Evolutionary conservation across 441 rosid species (phyloP), one percentile per base, ranked within the genome.

Genomic region (Oxalis stricta): DNA sequence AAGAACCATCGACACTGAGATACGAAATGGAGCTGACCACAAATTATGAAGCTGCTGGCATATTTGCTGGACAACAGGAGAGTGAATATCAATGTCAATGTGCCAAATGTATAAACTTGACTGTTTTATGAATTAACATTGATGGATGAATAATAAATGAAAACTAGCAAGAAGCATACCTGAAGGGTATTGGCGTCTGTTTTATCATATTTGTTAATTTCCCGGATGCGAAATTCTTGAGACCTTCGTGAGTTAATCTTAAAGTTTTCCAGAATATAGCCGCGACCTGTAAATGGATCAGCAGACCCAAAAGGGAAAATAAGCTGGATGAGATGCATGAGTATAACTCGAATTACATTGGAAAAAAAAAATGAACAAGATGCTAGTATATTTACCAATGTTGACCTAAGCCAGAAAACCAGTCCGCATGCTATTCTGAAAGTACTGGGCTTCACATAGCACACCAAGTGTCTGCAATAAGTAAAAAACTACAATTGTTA

Each of bases 21-120:
- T 89, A 20, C 97, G 85, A 53, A 89, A 84, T 18, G 97, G 97
- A 44, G 95, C 86, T 2, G 97, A 89, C 94, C 97, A 89, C 49
- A 89, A 58, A 18, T 65, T 64, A 44, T 84, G 97, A 52, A 89
- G 81, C 26, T 63, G 95, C 59, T 63, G 77, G 70, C 81, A 61
- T 57, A 76, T 63, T 84, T 76, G 86, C 97, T 84, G 76, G 37
- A 61, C 40, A 50, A 51, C n/a, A 2, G 48, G 12, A 20, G 7
- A 39, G 40, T 10, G 14, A 1, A 22, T 3, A 24, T 46, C 32
- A 67, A 11, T 2, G 10, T 26, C 8, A 26, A 2, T 26, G 31
- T 2, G 31, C 8, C 31, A 26, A 26, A 2, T 26, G 7, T 23
- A 23, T 23, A 23, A 23, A 8, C 28, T 24, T 24, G 28, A 24